Base-by-base conservation (phyloP, 257 asterid species). In the Solanum chilense region DNA sequence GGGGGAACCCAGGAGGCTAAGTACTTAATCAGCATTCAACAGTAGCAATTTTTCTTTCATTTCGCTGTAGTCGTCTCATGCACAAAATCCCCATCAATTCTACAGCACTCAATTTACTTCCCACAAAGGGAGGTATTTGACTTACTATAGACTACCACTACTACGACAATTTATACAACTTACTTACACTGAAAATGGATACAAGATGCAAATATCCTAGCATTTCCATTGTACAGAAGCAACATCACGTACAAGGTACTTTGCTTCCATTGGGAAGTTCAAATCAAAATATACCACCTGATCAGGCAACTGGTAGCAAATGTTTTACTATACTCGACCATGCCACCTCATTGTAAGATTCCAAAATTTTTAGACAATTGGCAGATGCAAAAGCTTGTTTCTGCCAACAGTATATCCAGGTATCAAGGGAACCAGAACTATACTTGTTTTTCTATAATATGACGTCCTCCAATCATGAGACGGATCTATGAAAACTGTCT, bases 141-240 rank as follows among this genome's bases (percentile, higher is more conserved):
- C 56, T 69, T 66, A 35, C 27, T 41, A 69, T 86, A 86, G 41
- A 66, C 44, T 8, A 62, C 66, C 78, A 85, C 73, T 71, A 71
- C 39, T 31, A 44, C 49, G 49, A 87, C 89, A 77, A 90, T 92
- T 87, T 91, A 90, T 93, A 91, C 81, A 77, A 39, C 86, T 87
- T 89, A 85, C 87, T 83, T 89, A 64, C 86, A 89, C 64, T 62
- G 76, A 83, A 37, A 86, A 86, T 84, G 68, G 87, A 83, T 76
- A 49, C 75, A 68, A 90, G 84, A 84, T 85, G 82, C 87, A 88
- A 86, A 84, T 81, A 83, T 58, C 90, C 82, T 88, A 77, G 91
- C 89, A 88, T 75, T 87, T 84, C 70, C 86, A 83, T 91, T 91
- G 86, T 87, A 90, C 91, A 86, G 64, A 88, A 58, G 25, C 76